A percentile compares a stretch with the other conserved stretches of the same genome.
These are phyloP conservation scores for Meira miltonrushii DNA, from an alignment of 1,284 basidiomycete genomes.

Conservation along the genomic window DNA sequence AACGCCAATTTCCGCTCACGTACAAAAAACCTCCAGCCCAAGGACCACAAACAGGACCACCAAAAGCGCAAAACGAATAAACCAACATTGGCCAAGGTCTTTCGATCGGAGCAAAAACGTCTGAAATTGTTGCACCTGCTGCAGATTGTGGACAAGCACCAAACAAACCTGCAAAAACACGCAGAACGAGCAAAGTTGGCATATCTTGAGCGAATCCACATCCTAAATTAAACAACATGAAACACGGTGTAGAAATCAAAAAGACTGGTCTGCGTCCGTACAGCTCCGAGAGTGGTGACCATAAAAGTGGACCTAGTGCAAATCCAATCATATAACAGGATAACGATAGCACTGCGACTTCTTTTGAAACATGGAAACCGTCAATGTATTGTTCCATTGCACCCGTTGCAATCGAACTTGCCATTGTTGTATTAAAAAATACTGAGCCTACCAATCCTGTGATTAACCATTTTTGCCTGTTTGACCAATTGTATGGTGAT, in stretches of 20 bases:
- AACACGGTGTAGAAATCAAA: slow-evolving; percentile 20
- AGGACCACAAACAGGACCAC: slow-evolving; percentile 23
- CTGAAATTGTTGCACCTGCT: slow-evolving; percentile 23
- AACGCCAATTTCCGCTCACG: not conserved
- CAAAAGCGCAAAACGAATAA: slow-evolving; percentile 26
- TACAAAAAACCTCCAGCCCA: slow-evolving; percentile 21
- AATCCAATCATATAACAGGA: slow-evolving; percentile 31
- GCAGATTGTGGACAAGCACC: slow-evolving; percentile 27
- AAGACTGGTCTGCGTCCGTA: slow-evolving; percentile 27
- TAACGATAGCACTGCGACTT: slow-evolving; percentile 20
- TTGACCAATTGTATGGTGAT: slow-evolving; percentile 20
- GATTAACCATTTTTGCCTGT: slow-evolving; percentile 20
- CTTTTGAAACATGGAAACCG: slow-evolving; percentile 20
- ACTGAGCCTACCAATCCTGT: slow-evolving; percentile 25
- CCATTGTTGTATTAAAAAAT: slow-evolving; percentile 19
- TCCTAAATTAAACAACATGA: slow-evolving; percentile 30
- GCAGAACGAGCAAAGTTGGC: slow-evolving; percentile 23
- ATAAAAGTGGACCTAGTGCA: slow-evolving; percentile 28
- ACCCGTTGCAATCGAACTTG: slow-evolving; percentile 23
- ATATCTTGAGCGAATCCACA: slow-evolving; percentile 27
- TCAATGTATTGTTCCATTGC: slow-evolving; percentile 21
- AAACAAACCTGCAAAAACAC: slow-evolving; percentile 30
- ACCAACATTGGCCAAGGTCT: slow-evolving; percentile 30
- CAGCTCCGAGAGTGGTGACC: slow-evolving; percentile 28
- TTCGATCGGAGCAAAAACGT: slow-evolving; percentile 20